Evolutionary conservation across 1,139 yeast species (phyloP).

Genomic region (Blastobotrys apis): DNA sequence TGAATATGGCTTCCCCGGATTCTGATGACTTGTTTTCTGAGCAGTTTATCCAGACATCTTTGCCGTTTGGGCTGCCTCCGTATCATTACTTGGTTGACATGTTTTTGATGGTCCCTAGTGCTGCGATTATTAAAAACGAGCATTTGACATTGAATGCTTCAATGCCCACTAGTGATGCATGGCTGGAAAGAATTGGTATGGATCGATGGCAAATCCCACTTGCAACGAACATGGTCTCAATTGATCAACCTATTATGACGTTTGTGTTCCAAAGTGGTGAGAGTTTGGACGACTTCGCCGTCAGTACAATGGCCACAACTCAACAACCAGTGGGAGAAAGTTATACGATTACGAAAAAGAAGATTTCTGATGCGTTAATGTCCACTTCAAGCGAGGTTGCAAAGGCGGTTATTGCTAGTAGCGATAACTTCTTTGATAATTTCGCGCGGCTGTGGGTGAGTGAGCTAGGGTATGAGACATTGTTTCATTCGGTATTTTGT

Average conservation of each 20-base stretch:
- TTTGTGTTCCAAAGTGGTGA: constrained; percentile 24
- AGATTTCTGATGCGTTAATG: constrained; percentile 20
- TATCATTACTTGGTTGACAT: constrained; percentile 23
- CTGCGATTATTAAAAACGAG: background rate
- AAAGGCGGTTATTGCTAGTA: constrained; percentile 25
- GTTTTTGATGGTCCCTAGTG: constrained; percentile 23
- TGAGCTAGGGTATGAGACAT: constrained; percentile 22
- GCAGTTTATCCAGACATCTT: constrained; percentile 23
- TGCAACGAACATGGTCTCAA: constrained; percentile 18
- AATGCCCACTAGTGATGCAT: constrained; percentile 19
- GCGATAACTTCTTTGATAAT: constrained; percentile 25
- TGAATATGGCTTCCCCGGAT: constrained; percentile 1
- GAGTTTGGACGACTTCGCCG: constrained; percentile 4
- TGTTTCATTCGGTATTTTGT: constrained; percentile 26
- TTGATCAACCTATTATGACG: constrained; percentile 20
- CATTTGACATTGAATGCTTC: constrained; percentile 4
- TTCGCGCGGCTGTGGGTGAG: constrained; percentile 27
- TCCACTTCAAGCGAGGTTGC: constrained; percentile 23
- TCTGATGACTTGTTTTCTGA: constrained; percentile 10
- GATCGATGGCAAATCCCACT: constrained; percentile 21
- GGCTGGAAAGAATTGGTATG: constrained; percentile 21
- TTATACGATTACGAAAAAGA: constrained; percentile 14
- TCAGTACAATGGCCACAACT: background rate
- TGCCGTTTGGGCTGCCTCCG: constrained; percentile 27
- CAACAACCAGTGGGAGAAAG: background rate